Evolutionary conservation across 192 early-diverging fungal genomes (phyloP).

Genomic region (Coemansia sp.): DNA sequence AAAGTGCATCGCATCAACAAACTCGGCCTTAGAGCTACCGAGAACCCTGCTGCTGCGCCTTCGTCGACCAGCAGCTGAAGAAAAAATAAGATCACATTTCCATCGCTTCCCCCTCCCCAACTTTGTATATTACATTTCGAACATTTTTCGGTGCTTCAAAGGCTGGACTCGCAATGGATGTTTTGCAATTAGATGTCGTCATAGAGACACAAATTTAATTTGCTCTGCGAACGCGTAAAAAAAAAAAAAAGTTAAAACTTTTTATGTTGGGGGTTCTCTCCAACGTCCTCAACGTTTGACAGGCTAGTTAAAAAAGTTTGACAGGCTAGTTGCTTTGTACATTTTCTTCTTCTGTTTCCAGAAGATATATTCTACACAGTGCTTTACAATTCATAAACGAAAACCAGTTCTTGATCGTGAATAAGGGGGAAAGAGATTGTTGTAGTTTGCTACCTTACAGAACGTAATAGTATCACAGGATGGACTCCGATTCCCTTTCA

Average conservation of each 20-base stretch:
- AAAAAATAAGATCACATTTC: neutral
- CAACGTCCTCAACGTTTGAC: too few relatives aligned
- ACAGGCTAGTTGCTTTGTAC: neutral
- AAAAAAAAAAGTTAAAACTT: too few relatives aligned
- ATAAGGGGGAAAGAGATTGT: neutral
- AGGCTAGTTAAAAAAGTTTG: too few relatives aligned
- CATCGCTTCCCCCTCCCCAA: neutral
- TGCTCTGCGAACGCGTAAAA: too few relatives aligned
- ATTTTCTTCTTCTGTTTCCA: neutral
- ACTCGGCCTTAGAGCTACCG: constrained; percentile 2
- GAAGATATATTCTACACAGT: neutral
- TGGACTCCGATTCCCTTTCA: constrained; percentile 15
- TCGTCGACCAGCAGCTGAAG: neutral
- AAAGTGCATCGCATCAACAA: constrained; percentile 45
- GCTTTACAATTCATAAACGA: neutral
- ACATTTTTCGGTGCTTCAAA: too few relatives aligned
- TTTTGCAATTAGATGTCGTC: too few relatives aligned
- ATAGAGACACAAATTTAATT: too few relatives aligned
- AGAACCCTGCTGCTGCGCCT: neutral
- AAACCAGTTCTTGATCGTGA: neutral
- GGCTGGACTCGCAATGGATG: too few relatives aligned
- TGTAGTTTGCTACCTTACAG: too few relatives aligned
- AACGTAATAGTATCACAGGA: too few relatives aligned
- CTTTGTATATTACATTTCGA: neutral
- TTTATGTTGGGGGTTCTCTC: too few relatives aligned